Percentiles rank a stretch among this genome's conserved stretches.
These are phyloP conservation scores for Aspergillus carlsbadensis DNA, from an alignment of 495 filamentous ascomycete genomes.

Conservation along the genomic window DNA sequence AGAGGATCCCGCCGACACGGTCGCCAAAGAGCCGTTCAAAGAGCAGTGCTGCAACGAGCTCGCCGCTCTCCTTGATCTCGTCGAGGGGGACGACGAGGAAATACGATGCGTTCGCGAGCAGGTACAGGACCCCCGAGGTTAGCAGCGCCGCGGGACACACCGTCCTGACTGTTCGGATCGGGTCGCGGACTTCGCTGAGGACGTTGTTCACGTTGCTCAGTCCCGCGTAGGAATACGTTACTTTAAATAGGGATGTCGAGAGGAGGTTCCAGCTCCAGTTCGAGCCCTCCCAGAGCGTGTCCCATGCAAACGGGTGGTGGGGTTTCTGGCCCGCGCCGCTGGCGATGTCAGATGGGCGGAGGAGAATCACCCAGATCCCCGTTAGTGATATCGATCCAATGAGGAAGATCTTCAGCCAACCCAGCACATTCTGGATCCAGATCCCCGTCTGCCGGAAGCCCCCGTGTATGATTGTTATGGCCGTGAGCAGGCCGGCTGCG, in stretches of 20 bases:
- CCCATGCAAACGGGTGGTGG: slow-evolving; percentile 31
- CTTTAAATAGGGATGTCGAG: slow-evolving; percentile 68
- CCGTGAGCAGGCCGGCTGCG: slow-evolving; percentile 36
- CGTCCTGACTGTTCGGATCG: slow-evolving; percentile 62
- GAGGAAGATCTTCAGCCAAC: slow-evolving; percentile 48
- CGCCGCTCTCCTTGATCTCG: slow-evolving; percentile 65
- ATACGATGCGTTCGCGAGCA: slow-evolving; percentile 70
- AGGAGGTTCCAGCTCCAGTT: slow-evolving; percentile 52
- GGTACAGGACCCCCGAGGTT: slow-evolving; percentile 61
- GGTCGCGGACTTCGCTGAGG: slow-evolving; percentile 72
- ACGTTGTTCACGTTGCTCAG: slow-evolving; percentile 72
- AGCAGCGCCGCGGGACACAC: slow-evolving; percentile 61
- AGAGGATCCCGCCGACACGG: slow-evolving; percentile 52
- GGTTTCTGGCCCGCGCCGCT: slow-evolving; percentile 2
- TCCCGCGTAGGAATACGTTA: slow-evolving; percentile 70
- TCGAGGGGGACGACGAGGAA: slow-evolving; percentile 66
- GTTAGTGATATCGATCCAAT: slow-evolving; percentile 45
- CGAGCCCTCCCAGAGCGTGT: slow-evolving; percentile 40
- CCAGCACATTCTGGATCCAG: slow-evolving; percentile 45
- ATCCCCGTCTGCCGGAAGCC: slow-evolving; percentile 39
- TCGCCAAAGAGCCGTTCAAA: slow-evolving; percentile 66
- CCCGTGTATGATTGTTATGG: slow-evolving; percentile 40
- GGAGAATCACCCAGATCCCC: slow-evolving; percentile 42
- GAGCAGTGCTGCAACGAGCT: slow-evolving; percentile 66
- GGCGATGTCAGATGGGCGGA: slow-evolving; percentile 18